Conservation (phyloP, 495 filamentous ascomycete genomes). For the Ascodesmis nigricans region DNA sequence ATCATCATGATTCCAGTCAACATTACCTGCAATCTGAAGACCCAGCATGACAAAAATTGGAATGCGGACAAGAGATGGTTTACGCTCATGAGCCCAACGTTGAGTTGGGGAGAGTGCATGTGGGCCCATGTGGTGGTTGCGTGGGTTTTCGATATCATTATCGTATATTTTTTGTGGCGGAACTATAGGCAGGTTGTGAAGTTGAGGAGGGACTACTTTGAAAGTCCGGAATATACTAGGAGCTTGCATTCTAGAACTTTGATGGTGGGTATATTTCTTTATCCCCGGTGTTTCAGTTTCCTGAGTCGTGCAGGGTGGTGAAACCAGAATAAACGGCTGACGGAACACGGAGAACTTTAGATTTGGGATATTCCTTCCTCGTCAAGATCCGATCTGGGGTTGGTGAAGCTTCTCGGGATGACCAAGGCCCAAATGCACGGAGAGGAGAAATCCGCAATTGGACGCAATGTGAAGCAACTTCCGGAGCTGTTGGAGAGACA, state of each 20-base stretch:
- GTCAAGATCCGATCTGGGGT: conserved; percentile 60
- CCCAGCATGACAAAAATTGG: conserved; percentile 3
- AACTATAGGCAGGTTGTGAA: conserved; percentile 56
- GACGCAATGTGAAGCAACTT: conserved; percentile 73
- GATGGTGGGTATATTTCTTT: too few species aligned
- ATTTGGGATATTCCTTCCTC: conserved; percentile 64
- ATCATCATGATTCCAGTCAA: conserved; percentile 70
- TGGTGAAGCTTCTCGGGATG: conserved; percentile 25
- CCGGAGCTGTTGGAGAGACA: conserved; percentile 71
- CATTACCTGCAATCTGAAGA: conserved; percentile 25
- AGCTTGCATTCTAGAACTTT: conserved; percentile 77
- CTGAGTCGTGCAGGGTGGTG: background rate
- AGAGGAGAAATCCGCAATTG: conserved; percentile 36
- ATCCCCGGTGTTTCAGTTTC: too few species aligned
- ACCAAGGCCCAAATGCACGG: conserved; percentile 12
- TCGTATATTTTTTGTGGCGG: conserved; percentile 67
- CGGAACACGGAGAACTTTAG: conserved; percentile 28
- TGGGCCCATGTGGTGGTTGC: conserved; percentile 73
- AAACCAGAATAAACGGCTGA: conserved; percentile 12
- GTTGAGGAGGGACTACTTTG: conserved; percentile 57
- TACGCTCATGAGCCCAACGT: conserved; percentile 31
- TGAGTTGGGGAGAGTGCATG: conserved; percentile 33
- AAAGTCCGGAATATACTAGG: conserved; percentile 69
- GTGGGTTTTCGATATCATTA: conserved; percentile 52
- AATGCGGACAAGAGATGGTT: conserved; percentile 23